Conservation (phyloP, 805 yeast genomes). For the Nakazawaea pomicola region DNA sequence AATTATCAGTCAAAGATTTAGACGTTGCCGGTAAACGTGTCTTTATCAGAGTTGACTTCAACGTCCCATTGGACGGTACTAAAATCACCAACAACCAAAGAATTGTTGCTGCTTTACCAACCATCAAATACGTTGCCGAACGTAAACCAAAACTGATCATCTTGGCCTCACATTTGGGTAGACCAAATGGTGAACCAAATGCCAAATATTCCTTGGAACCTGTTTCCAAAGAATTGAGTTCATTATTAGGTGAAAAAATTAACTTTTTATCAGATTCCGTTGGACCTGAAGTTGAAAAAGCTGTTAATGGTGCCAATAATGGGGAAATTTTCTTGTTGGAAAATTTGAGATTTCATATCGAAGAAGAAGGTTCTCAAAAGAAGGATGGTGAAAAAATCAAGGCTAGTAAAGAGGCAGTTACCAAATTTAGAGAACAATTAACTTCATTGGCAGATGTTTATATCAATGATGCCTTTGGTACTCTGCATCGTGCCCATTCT, state of each 20-base stretch:
- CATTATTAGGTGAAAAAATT: slow-evolving; percentile 70
- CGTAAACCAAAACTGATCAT: slow-evolving; percentile 87
- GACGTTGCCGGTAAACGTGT: slow-evolving; percentile 88
- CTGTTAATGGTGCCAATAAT: slow-evolving; percentile 64
- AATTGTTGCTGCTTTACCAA: slow-evolving; percentile 98
- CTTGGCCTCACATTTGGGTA: slow-evolving; percentile 96
- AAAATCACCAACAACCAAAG: slow-evolving; percentile 99
- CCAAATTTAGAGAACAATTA: slow-evolving; percentile 82
- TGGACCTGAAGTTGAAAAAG: slow-evolving; percentile 82
- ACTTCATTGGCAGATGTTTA: slow-evolving; percentile 94
- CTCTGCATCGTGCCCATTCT: slow-evolving; percentile 99
- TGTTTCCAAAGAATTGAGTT: slow-evolving; percentile 83
- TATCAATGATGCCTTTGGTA: slow-evolving; percentile 97
- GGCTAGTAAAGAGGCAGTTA: slow-evolving; percentile 83
- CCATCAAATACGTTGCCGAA: slow-evolving; percentile 91
- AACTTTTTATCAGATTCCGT: slow-evolving; percentile 87
- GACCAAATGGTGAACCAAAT: slow-evolving; percentile 93
- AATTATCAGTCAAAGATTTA: slow-evolving; percentile 89
- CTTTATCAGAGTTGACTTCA: slow-evolving; percentile 97
- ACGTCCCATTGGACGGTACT: slow-evolving; percentile 91
- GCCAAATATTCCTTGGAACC: slow-evolving; percentile 91
- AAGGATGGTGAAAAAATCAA: slow-evolving; percentile 91
- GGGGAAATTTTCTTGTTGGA: slow-evolving; percentile 90
- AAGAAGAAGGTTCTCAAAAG: slow-evolving; percentile 92
- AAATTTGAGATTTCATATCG: slow-evolving; percentile 97